Percentiles rank a stretch among this genome's conserved stretches.
Evolutionary conservation across 768 basidiomycete genomes (phyloP).

Genomic region (Terana coerulea): DNA sequence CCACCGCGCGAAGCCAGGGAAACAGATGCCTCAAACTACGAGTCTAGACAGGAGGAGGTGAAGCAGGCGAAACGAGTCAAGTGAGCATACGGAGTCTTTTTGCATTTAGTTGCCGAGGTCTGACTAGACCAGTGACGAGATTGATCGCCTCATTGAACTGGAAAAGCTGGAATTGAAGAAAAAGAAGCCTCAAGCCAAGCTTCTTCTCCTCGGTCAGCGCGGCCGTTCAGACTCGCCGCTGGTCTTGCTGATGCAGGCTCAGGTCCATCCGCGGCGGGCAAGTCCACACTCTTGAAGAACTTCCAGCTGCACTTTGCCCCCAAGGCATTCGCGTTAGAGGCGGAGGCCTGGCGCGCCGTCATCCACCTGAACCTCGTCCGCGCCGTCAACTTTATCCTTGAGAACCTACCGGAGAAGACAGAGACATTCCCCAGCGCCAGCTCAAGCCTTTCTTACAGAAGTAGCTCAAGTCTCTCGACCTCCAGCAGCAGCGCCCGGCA

Average conservation of each 20-base stretch:
- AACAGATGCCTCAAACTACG: background rate
- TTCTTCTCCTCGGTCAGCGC: slow-evolving; percentile 53
- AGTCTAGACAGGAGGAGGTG: slow-evolving; percentile 5
- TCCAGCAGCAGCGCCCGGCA: slow-evolving; percentile 13
- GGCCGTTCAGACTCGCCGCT: background rate
- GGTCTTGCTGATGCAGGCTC: background rate
- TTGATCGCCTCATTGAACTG: slow-evolving; percentile 16
- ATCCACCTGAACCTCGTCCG: slow-evolving; percentile 68
- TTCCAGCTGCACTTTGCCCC: slow-evolving; percentile 62
- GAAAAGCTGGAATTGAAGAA: slow-evolving; percentile 28
- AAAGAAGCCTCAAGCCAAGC: slow-evolving; percentile 38
- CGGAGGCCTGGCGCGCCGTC: slow-evolving; percentile 58
- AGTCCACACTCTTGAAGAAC: slow-evolving; percentile 65
- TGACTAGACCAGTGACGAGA: slow-evolving; percentile 9
- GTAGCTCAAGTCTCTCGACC: slow-evolving; percentile 13
- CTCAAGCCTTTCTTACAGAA: background rate
- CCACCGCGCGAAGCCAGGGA: slow-evolving; percentile 1
- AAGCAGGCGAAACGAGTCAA: slow-evolving; percentile 13
- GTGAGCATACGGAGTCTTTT: background rate
- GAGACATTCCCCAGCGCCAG: background rate
- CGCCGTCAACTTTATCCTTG: slow-evolving; percentile 42
- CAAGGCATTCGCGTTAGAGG: slow-evolving; percentile 52
- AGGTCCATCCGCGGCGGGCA: slow-evolving; percentile 70
- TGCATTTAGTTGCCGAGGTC: background rate
- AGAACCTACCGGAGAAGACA: slow-evolving; percentile 27